Evolutionary conservation across 192 early-diverging fungal species (phyloP).

Genomic region (Backusella mclennaniae): DNA sequence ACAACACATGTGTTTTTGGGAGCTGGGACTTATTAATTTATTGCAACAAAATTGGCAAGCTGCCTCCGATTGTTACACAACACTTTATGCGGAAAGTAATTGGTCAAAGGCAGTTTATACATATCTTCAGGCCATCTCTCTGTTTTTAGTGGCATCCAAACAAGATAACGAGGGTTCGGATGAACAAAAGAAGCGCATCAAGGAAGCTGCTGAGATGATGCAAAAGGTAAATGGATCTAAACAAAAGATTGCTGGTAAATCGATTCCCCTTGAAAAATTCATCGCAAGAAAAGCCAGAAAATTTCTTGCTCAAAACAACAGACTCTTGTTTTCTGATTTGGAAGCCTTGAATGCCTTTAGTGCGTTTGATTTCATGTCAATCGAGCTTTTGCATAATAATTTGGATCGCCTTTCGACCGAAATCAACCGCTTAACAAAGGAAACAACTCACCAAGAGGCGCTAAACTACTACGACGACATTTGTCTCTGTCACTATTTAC

Average conservation of each 20-base stretch:
- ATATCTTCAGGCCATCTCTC: slow-evolving; percentile 65
- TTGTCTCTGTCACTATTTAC: slow-evolving; percentile 69
- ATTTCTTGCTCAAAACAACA: slow-evolving; percentile 61
- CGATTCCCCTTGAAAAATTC: slow-evolving; percentile 86
- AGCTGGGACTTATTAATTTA: slow-evolving; percentile 66
- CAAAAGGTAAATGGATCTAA: slow-evolving; percentile 59
- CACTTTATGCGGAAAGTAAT: slow-evolving; percentile 72
- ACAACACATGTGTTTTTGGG: slow-evolving; percentile 82
- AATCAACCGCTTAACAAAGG: slow-evolving; percentile 35
- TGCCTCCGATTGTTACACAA: slow-evolving; percentile 59
- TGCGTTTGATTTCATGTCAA: slow-evolving; percentile 71
- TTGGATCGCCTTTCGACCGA: slow-evolving; percentile 45
- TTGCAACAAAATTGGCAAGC: slow-evolving; percentile 58
- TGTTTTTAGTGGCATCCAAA: slow-evolving; percentile 38
- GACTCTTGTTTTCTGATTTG: slow-evolving; percentile 71
- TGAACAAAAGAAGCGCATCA: slow-evolving; percentile 11
- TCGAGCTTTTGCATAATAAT: slow-evolving; percentile 39
- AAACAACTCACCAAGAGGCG: slow-evolving; percentile 31
- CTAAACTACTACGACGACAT: slow-evolving; percentile 75
- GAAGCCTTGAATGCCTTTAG: slow-evolving; percentile 77
- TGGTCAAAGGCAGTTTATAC: slow-evolving; percentile 85
- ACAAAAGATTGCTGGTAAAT: slow-evolving; percentile 85
- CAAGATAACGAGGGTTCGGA: slow-evolving; percentile 40
- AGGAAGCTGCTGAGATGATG: slow-evolving; percentile 55
- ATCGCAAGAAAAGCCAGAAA: slow-evolving; percentile 81